Base-by-base conservation (phyloP, 805 yeast genomes). In the Starmerella powellii region DNA sequence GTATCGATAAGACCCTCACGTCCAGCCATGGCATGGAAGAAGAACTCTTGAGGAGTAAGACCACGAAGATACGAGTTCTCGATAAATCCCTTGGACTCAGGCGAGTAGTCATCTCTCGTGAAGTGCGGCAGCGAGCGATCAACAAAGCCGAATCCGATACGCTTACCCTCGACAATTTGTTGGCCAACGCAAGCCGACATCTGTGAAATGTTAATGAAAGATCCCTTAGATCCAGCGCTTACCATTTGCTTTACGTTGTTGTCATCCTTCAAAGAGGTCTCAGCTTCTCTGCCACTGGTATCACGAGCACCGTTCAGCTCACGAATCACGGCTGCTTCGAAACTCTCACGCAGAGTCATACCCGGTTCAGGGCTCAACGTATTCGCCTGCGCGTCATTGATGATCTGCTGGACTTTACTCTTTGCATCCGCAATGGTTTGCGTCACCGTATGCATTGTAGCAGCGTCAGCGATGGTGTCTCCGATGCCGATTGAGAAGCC, bases 131-230 rank as follows among this genome's bases (percentile, higher is more conserved):
- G 69, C 2, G 96, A 79, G 66, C 99, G 80, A 62, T 91, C 97
- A 31, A 85, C 78, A 60, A 91, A 91, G 34, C 99, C 99, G 56
- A 83, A 91, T 19, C 95, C 93, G 67, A 91, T 88, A 74, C 99
- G 94, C 64, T 84, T 91, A 75, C 99, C 99, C 68, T 91, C 98
- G 35, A 91, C 98, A 66, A 94, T 91, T 63, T 91, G 99, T 65
- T 91, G 99, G 56, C 98, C 98, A 23, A 91, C 98, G 80, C 98
- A 91, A 10, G 98, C 98, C 31, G 96, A 86, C 98, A 91, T 91
- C 68, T 87, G 97, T 19, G 99, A 94, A 62, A 91, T 91, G 63
- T 91, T 91, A 63, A 91, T 91, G 63, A 88, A 91, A 13, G 98
- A 91, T 71, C 99, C 99, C 66, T 91, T 91, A 26, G 99, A 91